These are phyloP conservation scores for Termitomyces sp. DNA, from an alignment of 768 basidiomycete species.

Conservation along the genomic window DNA sequence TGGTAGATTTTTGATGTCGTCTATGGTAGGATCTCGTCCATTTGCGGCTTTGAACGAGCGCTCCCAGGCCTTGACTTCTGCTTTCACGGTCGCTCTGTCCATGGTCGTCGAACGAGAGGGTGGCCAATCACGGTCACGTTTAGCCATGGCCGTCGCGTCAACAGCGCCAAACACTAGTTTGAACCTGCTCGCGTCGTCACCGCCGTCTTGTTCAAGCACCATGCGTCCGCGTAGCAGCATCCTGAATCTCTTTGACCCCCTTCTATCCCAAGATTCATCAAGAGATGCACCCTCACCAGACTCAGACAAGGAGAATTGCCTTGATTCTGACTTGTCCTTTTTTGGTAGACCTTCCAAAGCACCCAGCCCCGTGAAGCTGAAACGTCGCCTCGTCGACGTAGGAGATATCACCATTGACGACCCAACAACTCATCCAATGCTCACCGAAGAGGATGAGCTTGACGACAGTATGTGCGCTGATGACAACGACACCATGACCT, in stretches of 20 bases:
- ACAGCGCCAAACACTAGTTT: slow-evolving; percentile 31
- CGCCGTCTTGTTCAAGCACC: slow-evolving; percentile 22
- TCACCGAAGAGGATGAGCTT: slow-evolving; percentile 28
- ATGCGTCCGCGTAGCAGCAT: slow-evolving; percentile 40
- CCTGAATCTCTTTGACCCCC: slow-evolving; percentile 48
- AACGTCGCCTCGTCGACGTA: slow-evolving; percentile 41
- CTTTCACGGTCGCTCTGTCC: slow-evolving; percentile 47
- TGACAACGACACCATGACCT: slow-evolving; percentile 32
- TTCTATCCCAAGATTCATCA: slow-evolving; percentile 18
- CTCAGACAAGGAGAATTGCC: slow-evolving; percentile 44
- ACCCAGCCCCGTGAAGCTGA: slow-evolving; percentile 23
- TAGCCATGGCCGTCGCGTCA: slow-evolving; percentile 26
- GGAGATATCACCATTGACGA: slow-evolving; percentile 44
- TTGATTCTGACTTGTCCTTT: slow-evolving; percentile 18
- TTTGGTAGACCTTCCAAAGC: slow-evolving; percentile 27
- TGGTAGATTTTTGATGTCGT: slow-evolving; percentile 64
- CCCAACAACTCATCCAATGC: slow-evolving; percentile 22
- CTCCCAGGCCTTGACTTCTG: slow-evolving; percentile 79
- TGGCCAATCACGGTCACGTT: slow-evolving; percentile 12
- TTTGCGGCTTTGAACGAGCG: slow-evolving; percentile 54
- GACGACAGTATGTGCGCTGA: slow-evolving; percentile 28
- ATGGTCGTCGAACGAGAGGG: slow-evolving; percentile 16
- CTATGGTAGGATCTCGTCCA: slow-evolving; percentile 54
- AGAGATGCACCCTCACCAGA: slow-evolving; percentile 25
- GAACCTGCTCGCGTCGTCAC: not conserved